Conservation (phyloP, 2,329 filamentous ascomycete genomes). For the Apiospora saccharicola region DNA sequence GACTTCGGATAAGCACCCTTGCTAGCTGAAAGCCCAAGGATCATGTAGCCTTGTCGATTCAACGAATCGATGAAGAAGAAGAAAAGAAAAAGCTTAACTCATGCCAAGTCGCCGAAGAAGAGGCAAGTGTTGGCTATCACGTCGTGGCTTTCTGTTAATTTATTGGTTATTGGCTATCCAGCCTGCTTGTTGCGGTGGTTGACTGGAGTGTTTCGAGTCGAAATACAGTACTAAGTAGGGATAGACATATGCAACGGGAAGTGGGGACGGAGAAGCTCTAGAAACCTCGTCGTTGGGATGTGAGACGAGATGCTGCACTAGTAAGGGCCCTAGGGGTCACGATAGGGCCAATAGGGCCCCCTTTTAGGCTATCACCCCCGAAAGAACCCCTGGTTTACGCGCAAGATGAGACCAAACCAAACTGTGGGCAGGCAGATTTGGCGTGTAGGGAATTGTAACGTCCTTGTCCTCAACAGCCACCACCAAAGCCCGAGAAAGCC, state of each 20-base stretch:
- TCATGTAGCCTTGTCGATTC: constrained; percentile 3
- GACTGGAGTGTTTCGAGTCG: background rate
- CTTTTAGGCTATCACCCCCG: background rate
- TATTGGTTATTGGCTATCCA: background rate
- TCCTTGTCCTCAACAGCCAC: background rate
- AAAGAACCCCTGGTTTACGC: background rate
- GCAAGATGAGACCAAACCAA: constrained; percentile 20
- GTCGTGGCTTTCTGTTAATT: background rate
- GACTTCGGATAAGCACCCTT: background rate
- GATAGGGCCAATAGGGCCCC: background rate
- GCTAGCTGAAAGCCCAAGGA: background rate
- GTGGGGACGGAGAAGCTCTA: constrained; percentile 21
- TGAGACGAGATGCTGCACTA: constrained; percentile 18
- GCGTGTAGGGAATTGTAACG: constrained; percentile 7
- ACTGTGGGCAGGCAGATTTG: constrained; percentile 1
- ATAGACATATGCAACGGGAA: constrained; percentile 5
- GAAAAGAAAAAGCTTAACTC: background rate
- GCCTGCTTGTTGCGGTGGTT: background rate
- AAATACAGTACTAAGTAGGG: constrained; percentile 7
- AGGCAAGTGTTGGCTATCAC: background rate
- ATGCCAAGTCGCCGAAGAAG: background rate
- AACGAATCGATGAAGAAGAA: too few species aligned
- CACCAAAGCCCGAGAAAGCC: background rate
- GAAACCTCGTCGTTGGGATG: constrained; percentile 2
- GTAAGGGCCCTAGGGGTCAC: background rate